phyloP scores from a whole-genome alignment of 73 alveolate genomes.

The Tetrahymena elliotti region DNA sequence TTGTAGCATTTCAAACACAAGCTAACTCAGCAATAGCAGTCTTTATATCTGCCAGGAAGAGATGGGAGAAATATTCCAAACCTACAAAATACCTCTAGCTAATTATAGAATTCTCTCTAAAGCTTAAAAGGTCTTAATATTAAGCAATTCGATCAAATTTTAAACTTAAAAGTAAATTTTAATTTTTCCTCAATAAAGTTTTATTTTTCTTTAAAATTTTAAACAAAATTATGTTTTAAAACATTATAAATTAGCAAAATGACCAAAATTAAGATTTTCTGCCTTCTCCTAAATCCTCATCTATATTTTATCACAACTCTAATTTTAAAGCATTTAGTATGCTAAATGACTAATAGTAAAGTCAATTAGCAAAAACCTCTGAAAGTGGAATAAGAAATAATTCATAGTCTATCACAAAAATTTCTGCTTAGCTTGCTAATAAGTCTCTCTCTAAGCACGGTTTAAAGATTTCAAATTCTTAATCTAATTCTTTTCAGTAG shows the following conservation, averaged over 20 bases:
- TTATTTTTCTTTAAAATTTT: too few relatives aligned
- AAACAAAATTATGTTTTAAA: too few relatives aligned
- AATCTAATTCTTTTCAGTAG: not conserved
- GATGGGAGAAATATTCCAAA: not conserved
- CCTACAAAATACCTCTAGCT: too few relatives aligned
- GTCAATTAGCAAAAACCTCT: not conserved
- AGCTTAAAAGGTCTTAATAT: too few relatives aligned
- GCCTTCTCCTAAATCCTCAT: not conserved
- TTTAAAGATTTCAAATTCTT: not conserved
- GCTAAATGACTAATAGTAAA: not conserved
- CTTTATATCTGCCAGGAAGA: not conserved
- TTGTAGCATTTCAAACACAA: too few relatives aligned
- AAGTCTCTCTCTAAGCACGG: not conserved
- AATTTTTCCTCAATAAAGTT: too few relatives aligned
- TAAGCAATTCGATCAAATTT: not conserved
- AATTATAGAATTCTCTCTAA: too few relatives aligned
- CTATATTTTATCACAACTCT: not conserved
- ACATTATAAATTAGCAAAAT: not conserved
- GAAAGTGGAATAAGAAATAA: not conserved
- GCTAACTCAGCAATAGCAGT: not conserved
- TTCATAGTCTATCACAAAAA: not conserved
- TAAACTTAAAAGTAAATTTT: not conserved
- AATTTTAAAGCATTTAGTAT: not conserved
- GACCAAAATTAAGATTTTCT: not conserved
- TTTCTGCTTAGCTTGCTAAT: not conserved